Base-by-base conservation (phyloP, 2,329 filamentous ascomycete genomes). In the Colletotrichum eleusines region DNA sequence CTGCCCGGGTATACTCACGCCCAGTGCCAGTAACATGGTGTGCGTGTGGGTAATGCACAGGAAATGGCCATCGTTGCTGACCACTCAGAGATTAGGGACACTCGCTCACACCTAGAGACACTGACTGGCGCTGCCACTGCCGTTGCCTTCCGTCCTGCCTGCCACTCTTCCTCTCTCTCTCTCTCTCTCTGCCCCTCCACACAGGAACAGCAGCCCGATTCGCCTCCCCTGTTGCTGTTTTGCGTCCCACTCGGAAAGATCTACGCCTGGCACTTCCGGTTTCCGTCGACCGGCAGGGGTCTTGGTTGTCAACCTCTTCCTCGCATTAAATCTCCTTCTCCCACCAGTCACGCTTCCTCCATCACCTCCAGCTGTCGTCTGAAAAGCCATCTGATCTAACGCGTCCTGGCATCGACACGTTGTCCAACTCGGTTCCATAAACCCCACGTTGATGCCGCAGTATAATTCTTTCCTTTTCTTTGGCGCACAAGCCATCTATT, bases 301-400 rank as follows among this genome's bases (percentile, higher is more conserved):
- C 16, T 18, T 23, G n/a, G n/a, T 40, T 38, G 40, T 60, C 40
- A 38, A 64, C 38, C 54, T 50, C 53, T 58, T 58, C 18, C 40
- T 50, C 54, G 63, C 63, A 65, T 65, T 65, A 66, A 66, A 62
- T 60, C 64, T 66, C 40, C 64, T 54, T n/a, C 38, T 62, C 28
- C 64, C 57, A 48, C 42, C 63, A 57, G 26, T 35, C 38, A 18
- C 35, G 42, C 35, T 63, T 65, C 63, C 31, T 28, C 12, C 42
- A 35, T 23, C 42, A 65, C 31, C 31, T 48, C 26, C n/a, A 33
- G 28, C 23, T 35, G n/a, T 58, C 63, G 57, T 33, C 53, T 20
- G 46, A 40, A n/a, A 44, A 33, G n/a, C 14, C 40, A 48, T 44
- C 28, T n/a, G 5, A 33, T 14, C 11, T 23, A 46, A 11, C 11